Base-by-base conservation (phyloP, 176 grass and related monocot genomes). In the Oryza brachyantha region DNA sequence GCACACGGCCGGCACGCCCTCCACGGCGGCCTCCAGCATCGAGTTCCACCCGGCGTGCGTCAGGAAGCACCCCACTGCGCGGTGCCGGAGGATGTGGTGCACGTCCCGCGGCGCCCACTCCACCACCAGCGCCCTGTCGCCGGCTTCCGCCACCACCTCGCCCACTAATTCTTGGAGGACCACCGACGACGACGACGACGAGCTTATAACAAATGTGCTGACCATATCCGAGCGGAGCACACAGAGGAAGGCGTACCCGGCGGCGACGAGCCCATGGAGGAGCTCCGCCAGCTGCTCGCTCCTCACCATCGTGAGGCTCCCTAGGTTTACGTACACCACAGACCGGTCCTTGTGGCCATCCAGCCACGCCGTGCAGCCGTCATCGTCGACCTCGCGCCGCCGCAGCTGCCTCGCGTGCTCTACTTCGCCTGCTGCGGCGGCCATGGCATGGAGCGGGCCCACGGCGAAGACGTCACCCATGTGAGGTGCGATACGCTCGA, bases 281-380 rank as follows among this genome's bases (percentile, higher is more conserved):
- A 93, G 80, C 65, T 86, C 91, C 1, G 7, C 17, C 70, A 88
- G 72, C 62, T 93, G 74, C 21, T 73, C 65, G 74, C 85, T 93
- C 8, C n/a, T n/a, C n/a, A n/a, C n/a, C n/a, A n/a, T n/a, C n/a
- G n/a, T n/a, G n/a, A n/a, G n/a, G n/a, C n/a, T n/a, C n/a, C n/a
- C n/a, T n/a, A n/a, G n/a, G n/a, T n/a, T n/a, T n/a, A 84, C 79
- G 63, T 90, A 88, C n/a, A 90, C 75, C 12, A 93, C 91, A 2
- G 91, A 93, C 14, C 68, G 52, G 43, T 80, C 57, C 13, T 75
- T 36, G 8, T 86, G 88, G 13, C 38, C 60, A 77, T 93, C 70
- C 26, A 93, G 91, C 88, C 91, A 90, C 35, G 75, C 46, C 21
- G 78, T 21, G 81, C 65, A 88, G 5, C 65, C 48, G 12, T 63